phyloP scores from a whole-genome alignment of 352 stramenopile genomes.

The Globisporangium alternatum region DNA sequence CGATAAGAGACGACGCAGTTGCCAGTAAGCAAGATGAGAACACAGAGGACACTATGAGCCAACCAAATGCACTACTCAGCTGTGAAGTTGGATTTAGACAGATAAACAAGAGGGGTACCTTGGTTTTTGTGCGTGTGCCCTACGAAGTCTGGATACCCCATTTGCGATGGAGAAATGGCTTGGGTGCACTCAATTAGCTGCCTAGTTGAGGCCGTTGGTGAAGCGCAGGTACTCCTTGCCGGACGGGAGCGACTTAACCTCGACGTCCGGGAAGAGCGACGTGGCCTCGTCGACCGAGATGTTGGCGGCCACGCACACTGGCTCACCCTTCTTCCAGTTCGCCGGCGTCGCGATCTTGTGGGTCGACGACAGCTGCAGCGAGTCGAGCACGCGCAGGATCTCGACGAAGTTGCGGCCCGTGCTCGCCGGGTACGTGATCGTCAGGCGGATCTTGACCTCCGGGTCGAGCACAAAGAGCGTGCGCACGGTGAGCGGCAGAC shows the following conservation, averaged over 20 bases:
- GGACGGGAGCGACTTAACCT: constrained; percentile 65
- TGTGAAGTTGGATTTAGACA: constrained; percentile 14
- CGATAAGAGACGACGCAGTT: background rate
- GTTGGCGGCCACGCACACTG: constrained; percentile 59
- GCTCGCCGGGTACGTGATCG: constrained; percentile 90
- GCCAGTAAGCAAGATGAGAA: background rate
- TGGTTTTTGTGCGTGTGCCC: background rate
- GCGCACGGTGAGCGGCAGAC: constrained; percentile 88
- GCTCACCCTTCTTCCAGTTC: constrained; percentile 70
- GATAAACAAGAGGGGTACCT: constrained; percentile 1
- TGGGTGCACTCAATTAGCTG: background rate
- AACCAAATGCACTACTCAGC: constrained; percentile 1
- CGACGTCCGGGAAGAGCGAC: constrained; percentile 58
- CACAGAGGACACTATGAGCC: background rate
- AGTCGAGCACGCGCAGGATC: constrained; percentile 89
- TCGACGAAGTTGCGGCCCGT: constrained; percentile 93
- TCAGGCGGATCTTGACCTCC: constrained; percentile 87
- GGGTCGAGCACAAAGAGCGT: constrained; percentile 91
- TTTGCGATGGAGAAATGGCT: background rate
- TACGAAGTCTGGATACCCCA: background rate
- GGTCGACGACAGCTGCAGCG: constrained; percentile 67
- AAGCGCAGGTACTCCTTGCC: constrained; percentile 77
- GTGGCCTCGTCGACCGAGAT: constrained; percentile 60
- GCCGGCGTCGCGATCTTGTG: constrained; percentile 56
- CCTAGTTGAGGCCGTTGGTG: constrained; percentile 28